Conservation (phyloP, 2,329 filamentous ascomycete species). For the Aphanocladium album region DNA sequence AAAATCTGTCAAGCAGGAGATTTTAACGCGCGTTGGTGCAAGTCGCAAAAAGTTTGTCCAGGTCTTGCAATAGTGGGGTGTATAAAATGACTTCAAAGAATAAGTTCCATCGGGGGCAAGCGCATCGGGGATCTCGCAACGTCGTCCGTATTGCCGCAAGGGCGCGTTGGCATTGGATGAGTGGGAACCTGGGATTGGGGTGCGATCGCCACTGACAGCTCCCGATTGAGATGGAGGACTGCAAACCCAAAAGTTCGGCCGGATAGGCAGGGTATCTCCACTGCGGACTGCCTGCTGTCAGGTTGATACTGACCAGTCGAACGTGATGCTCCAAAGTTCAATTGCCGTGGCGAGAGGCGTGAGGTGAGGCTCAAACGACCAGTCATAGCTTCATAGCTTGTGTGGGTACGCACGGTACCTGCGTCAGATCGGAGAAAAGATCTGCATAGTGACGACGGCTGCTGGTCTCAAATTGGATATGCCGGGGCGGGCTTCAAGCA, state of each 20-base stretch:
- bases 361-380: neutral
- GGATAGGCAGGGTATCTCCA: neutral
- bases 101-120: neutral
- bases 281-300: neutral
- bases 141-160: neutral
- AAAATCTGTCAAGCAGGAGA: neutral
- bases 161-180: neutral
- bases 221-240: neutral
- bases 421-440: neutral
- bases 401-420: neutral
- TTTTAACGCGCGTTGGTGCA: neutral
- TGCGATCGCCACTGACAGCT: neutral
- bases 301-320: neutral
- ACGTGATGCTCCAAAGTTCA: neutral
- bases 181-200: neutral
- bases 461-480: neutral
- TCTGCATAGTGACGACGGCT: neutral
- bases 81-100: neutral
- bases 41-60: neutral
- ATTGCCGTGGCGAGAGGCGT: neutral
- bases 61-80: neutral
- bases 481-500: neutral
- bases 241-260: neutral
- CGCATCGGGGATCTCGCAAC: neutral
- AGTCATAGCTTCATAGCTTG: neutral